A percentile compares a stretch with the other conserved stretches of the same genome.
Conservation (phyloP, 179 eudicot genomes). For the Spergularia azorica region DNA sequence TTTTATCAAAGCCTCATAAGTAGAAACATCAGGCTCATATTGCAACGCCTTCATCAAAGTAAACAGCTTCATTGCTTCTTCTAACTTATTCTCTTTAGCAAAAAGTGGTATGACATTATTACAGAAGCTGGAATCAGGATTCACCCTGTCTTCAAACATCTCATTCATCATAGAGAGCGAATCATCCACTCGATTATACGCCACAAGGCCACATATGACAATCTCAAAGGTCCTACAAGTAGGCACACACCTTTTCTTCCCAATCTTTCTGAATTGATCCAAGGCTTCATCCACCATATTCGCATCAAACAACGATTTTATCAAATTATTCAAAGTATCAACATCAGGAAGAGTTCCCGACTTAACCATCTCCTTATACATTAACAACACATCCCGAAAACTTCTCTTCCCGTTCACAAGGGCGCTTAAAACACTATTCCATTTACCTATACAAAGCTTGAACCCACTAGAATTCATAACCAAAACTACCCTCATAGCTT, state of each 20-base stretch:
- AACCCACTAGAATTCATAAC: conserved; percentile 40
- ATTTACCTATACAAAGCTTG: conserved; percentile 40
- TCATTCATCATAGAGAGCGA: conserved; percentile 46
- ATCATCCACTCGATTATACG: conserved; percentile 40
- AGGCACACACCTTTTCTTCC: conserved; percentile 61
- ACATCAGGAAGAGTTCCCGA: conserved; percentile 48
- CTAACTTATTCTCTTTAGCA: conserved; percentile 40
- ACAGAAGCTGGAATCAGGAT: conserved; percentile 50
- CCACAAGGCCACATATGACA: conserved; percentile 48
- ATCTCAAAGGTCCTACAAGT: conserved; percentile 68
- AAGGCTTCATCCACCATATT: conserved; percentile 47
- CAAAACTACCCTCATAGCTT: conserved; percentile 48
- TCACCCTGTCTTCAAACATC: conserved; percentile 43
- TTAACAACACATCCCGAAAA: conserved; percentile 49
- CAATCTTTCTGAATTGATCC: conserved; percentile 62
- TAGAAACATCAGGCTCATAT: conserved; percentile 37
- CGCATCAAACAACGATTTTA: conserved; percentile 57
- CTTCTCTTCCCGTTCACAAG: conserved; percentile 51
- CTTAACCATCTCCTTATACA: conserved; percentile 81
- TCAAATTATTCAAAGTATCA: conserved; percentile 58
- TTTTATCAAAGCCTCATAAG: conserved; percentile 43
- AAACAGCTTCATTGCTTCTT: conserved; percentile 44
- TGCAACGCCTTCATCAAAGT: conserved; percentile 50
- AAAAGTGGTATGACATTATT: conserved; percentile 42
- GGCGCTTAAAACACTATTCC: conserved; percentile 53